Conservation (phyloP, 805 yeast genomes). For the Wickerhamiella brachini region DNA sequence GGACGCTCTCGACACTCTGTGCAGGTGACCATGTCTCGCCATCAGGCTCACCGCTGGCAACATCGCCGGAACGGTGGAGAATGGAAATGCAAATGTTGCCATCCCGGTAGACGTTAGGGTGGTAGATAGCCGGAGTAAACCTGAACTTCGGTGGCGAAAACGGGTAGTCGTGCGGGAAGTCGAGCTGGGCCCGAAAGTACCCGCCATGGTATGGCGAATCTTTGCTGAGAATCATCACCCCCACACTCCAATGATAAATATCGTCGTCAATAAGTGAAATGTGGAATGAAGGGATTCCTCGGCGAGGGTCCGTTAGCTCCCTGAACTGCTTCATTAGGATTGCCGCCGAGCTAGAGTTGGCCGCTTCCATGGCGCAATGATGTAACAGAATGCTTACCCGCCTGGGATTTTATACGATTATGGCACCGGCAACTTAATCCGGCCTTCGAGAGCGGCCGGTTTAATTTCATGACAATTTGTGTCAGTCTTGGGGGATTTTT, state of each 20-base stretch:
- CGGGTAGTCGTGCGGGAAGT: conserved; percentile 84
- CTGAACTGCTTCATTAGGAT: conserved; percentile 83
- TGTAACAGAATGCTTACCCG: not conserved
- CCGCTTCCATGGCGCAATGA: conserved; percentile 5
- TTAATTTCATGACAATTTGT: no score
- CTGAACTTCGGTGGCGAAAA: conserved; percentile 85
- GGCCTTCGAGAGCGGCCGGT: no score
- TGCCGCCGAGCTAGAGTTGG: conserved; percentile 44
- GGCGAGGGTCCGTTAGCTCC: conserved; percentile 86
- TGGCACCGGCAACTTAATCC: not conserved
- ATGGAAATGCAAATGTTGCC: conserved; percentile 89
- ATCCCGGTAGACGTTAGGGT: conserved; percentile 89
- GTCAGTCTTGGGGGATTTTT: no score
- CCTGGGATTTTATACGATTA: not conserved
- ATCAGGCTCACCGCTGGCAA: conserved; percentile 80
- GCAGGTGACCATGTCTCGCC: conserved; percentile 70
- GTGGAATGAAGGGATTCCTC: conserved; percentile 59
- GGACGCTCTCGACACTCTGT: conserved; percentile 81
- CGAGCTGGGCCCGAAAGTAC: conserved; percentile 83
- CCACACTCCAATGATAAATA: conserved; percentile 63
- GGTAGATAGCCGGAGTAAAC: conserved; percentile 86
- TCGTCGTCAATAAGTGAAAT: conserved; percentile 41
- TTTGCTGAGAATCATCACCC: conserved; percentile 79
- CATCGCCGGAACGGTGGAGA: conserved; percentile 82
- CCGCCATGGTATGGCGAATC: conserved; percentile 92